phyloP scores from a whole-genome alignment of 257 asterid species.

The Plantago major region DNA sequence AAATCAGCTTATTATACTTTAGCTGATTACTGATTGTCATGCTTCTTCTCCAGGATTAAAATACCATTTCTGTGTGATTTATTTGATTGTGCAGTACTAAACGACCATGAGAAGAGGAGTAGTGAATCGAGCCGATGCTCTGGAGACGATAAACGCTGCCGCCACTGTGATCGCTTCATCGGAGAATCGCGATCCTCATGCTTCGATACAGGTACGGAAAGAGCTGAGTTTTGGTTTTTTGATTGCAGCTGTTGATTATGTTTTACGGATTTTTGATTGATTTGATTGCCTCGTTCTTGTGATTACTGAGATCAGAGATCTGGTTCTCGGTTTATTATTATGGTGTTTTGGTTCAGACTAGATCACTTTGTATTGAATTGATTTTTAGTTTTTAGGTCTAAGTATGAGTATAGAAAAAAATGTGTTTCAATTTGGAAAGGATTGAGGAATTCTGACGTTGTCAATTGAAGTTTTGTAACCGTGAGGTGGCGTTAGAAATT shows the following conservation, averaged over 20 bases:
- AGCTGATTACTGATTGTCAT: neutral
- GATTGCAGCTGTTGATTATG: neutral
- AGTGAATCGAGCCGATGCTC: slow-evolving; percentile 40
- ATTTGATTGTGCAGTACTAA: neutral
- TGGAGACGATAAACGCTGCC: slow-evolving; percentile 89
- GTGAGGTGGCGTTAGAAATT: no score
- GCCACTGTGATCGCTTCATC: slow-evolving; percentile 81
- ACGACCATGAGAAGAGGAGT: slow-evolving; percentile 45
- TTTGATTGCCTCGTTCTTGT: slow-evolving; percentile 12
- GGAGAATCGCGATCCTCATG: slow-evolving; percentile 53
- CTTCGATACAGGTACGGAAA: slow-evolving; percentile 48
- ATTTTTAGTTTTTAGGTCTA: neutral
- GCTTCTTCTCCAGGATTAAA: neutral
- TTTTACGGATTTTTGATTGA: slow-evolving; percentile 10
- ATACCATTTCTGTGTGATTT: neutral
- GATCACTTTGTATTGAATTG: neutral
- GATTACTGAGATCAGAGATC: slow-evolving; percentile 1
- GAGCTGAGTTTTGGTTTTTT: neutral
- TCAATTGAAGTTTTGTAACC: no score
- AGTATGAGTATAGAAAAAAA: neutral
- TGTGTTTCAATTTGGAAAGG: neutral
- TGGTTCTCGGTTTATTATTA: slow-evolving; percentile 1
- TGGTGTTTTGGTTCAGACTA: neutral
- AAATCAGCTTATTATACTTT: no score
- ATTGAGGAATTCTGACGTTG: neutral